Evolutionary conservation across 805 yeast genomes (phyloP), one percentile per base, ranked within the genome.

Genomic region (Candida quercuum): DNA sequence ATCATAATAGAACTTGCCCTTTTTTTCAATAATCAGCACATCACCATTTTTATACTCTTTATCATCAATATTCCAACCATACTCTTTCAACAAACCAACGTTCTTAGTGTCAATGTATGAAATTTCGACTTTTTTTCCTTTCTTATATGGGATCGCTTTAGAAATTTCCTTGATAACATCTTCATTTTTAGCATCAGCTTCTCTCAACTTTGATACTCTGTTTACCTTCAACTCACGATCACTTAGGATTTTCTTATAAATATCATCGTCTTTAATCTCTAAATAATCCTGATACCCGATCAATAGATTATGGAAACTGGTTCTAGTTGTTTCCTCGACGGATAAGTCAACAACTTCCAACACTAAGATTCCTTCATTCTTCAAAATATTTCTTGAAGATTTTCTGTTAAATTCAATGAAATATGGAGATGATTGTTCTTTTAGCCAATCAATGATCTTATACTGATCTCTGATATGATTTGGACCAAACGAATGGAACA

Each of bases 401-500:
- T 17, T 23, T 13, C 26, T 15, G 0, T 74, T 70, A 35, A 83
- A 57, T 46, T 78, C 80, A 36, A 66, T 69, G 33, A 76, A 59
- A 11, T 69, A 56, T 5, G 89, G 87, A 32, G 63, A 56, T 15
- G 75, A 63, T 32, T 61, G 57, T 6, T 41, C 40, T 22, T 57
- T 52, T 21, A 84, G 58, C 64, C 82, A 84, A 13, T 69, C 53
- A 45, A 67, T 52, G 9, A 84, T 64, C 28, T 61, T 57, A 17
- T 63, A 64, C 14, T 58, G 57, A 45, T 74, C 69, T 45, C 93
- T 68, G 39, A 73, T 69, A 47, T 82, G 86, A 34, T 75, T 76
- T 6, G 86, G 73, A 0, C 80, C 78, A 58, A 74, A 77, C 39
- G 75, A 77, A 46, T 74, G 83, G 45, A 58, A 80, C 5, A 79